Percentiles rank a stretch among this genome's conserved stretches.
These are phyloP conservation scores for Paecilomyces formosus DNA, from an alignment of 2,329 filamentous ascomycete species.

Conservation along the genomic window DNA sequence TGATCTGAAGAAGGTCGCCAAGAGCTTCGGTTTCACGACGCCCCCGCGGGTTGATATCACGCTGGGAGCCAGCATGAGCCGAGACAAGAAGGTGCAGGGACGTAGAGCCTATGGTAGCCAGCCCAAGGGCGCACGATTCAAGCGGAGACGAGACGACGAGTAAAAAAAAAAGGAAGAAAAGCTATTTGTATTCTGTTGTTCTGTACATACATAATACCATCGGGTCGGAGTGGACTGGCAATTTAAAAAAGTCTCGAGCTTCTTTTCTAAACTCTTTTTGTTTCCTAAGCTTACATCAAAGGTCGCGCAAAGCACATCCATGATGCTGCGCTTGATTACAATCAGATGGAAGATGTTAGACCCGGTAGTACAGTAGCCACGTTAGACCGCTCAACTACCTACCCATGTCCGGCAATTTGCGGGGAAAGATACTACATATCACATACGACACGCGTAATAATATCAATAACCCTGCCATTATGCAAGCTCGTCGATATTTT, in stretches of 20 bases:
- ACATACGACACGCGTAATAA: no score
- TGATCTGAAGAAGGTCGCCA: constrained; percentile 75
- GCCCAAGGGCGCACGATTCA: constrained; percentile 55
- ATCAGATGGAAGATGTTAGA: no score
- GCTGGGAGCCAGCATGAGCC: constrained; percentile 66
- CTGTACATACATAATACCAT: not conserved
- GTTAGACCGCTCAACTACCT: no score
- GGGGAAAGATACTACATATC: no score
- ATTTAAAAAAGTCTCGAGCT: not conserved
- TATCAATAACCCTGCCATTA: no score
- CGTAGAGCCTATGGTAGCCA: constrained; percentile 72
- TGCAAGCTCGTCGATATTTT: no score
- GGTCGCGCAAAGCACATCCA: no score
- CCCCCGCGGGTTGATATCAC: constrained; percentile 75
- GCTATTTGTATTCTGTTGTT: not conserved
- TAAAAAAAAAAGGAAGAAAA: not conserved
- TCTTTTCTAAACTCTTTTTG: no score
- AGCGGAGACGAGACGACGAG: constrained; percentile 36
- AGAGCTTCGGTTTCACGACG: constrained; percentile 71
- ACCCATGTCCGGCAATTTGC: no score
- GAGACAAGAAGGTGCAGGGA: constrained; percentile 57
- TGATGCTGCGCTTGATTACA: no score
- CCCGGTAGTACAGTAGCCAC: no score
- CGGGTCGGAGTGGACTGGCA: not conserved
- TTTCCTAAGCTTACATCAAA: no score